Evolutionary conservation across 1,284 basidiomycete species (phyloP).

Genomic region (Cystobasidium pallidum): DNA sequence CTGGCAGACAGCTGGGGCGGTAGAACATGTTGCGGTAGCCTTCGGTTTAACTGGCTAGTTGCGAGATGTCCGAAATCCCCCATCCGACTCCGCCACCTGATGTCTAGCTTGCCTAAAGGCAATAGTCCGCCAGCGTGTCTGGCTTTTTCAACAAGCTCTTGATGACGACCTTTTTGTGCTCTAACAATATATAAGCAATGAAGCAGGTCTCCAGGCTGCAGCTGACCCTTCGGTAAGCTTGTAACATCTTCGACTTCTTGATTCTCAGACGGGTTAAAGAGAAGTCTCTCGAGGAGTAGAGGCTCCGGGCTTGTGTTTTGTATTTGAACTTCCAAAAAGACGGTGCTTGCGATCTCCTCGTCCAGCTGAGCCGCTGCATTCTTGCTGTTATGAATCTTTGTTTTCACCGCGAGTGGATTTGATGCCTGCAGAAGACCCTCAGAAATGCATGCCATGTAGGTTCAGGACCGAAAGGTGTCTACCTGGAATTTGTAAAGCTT

Average conservation of each 20-base stretch:
- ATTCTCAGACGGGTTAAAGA: constrained; percentile 46
- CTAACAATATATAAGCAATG: constrained; percentile 53
- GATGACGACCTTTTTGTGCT: not conserved
- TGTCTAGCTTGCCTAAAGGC: constrained; percentile 52
- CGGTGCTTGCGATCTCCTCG: constrained; percentile 46
- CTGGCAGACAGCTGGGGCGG: constrained; percentile 5
- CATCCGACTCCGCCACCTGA: constrained; percentile 52
- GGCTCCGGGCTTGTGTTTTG: constrained; percentile 51
- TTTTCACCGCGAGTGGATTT: constrained; percentile 53
- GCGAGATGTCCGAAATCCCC: constrained; percentile 52
- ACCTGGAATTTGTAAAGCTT: constrained; percentile 55
- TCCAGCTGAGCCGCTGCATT: constrained; percentile 45
- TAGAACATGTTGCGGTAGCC: constrained; percentile 31
- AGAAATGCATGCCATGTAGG: not conserved
- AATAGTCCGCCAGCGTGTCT: constrained; percentile 15
- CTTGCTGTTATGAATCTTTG: constrained; percentile 53
- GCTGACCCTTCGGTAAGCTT: constrained; percentile 31
- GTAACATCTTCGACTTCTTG: constrained; percentile 49
- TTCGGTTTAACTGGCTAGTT: constrained; percentile 46
- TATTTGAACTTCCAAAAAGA: constrained; percentile 55
- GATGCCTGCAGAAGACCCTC: constrained; percentile 44
- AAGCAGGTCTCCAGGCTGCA: constrained; percentile 52
- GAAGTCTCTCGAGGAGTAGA: constrained; percentile 50
- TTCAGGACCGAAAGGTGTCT: constrained; percentile 13
- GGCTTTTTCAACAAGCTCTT: constrained; percentile 25